Evolutionary conservation across 2,329 filamentous ascomycete species (phyloP), one percentile per base, ranked within the genome.

Genomic region (Dactylellina drechsleri): DNA sequence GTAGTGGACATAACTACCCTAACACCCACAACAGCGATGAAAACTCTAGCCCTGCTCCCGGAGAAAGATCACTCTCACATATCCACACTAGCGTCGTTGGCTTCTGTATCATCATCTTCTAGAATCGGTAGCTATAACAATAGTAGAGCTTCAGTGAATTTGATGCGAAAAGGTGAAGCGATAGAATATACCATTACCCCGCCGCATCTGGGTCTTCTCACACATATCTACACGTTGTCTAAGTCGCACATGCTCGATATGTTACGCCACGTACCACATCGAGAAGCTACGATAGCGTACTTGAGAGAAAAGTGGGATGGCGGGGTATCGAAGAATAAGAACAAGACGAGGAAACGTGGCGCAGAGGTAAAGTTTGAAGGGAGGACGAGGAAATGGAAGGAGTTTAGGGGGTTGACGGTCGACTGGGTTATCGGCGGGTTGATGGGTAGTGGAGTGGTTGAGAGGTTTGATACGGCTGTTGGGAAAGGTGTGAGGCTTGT

Each of bases 331-430:
- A 76, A 76, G 54, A 67, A 62, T 47, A 71, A 62, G 23, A 49
- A 61, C 3, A 70, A 65, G 49, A 41, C 40, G 8, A 45, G 40
- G 20, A 50, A 60, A 26, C 50, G 36, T 20, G 54, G 36, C 4
- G 31, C 54, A 23, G 52, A 56, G 41, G 56, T 62, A 8, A 71
- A 76, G 43, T 76, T 66, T 58, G 72, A 76, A 58, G 72, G 72
- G 2, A 61, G 72, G 47, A 62, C 72, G 56, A 71, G 72, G 54
- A 76, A 76, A 49, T 76, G 72, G 72, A 70, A 52, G 16, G 66
- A 76, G 4, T 60, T 60, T 56, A 66, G 47, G 20, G 72, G 72
- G 7, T 31, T 71, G 45, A 71, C 65, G 13, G 60, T 66, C 3
- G 72, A 76, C 20, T 76, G 72, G 72, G 72, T 76, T 20, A 12